A percentile compares a stretch with the other conserved stretches of the same genome.
phyloP scores from a whole-genome alignment of 805 yeast species.

The Zygosaccharomyces gambellarensis region DNA sequence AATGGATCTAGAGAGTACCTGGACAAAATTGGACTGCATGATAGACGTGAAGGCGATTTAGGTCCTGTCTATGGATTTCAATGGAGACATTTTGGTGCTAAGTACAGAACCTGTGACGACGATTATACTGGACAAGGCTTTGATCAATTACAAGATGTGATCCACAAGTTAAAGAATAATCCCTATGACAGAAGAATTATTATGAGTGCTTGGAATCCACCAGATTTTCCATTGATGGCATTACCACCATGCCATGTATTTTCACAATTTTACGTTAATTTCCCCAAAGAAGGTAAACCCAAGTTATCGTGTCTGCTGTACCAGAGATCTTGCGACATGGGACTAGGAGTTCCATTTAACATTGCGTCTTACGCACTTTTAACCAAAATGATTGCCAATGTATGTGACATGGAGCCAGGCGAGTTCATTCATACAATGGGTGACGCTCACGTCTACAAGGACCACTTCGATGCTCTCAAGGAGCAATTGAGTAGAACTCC shows the following conservation, averaged over 20 bases:
- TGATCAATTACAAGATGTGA: constrained; percentile 81
- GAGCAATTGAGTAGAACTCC: constrained; percentile 77
- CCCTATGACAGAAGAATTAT: constrained; percentile 95
- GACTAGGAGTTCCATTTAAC: constrained; percentile 98
- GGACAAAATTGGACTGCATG: constrained; percentile 72
- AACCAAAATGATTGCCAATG: constrained; percentile 91
- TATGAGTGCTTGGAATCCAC: constrained; percentile 97
- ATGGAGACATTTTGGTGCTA: constrained; percentile 99
- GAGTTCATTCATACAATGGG: constrained; percentile 95
- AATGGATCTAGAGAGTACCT: constrained; percentile 91
- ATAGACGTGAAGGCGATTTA: constrained; percentile 86
- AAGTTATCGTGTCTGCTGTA: constrained; percentile 81
- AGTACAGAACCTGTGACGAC: constrained; percentile 77
- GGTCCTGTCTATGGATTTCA: constrained; percentile 99
- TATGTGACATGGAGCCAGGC: constrained; percentile 93
- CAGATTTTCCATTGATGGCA: constrained; percentile 91
- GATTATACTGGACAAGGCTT: constrained; percentile 85
- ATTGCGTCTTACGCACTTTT: constrained; percentile 93
- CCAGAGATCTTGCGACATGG: constrained; percentile 99
- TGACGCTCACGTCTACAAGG: constrained; percentile 91
- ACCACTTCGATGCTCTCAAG: constrained; percentile 86
- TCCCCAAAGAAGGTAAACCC: constrained; percentile 60
- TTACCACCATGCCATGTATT: constrained; percentile 98
- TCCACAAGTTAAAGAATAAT: constrained; percentile 71
- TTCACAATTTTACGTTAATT: constrained; percentile 88